Conservation (phyloP, 306 rosid species). For the Glycine soja region DNA sequence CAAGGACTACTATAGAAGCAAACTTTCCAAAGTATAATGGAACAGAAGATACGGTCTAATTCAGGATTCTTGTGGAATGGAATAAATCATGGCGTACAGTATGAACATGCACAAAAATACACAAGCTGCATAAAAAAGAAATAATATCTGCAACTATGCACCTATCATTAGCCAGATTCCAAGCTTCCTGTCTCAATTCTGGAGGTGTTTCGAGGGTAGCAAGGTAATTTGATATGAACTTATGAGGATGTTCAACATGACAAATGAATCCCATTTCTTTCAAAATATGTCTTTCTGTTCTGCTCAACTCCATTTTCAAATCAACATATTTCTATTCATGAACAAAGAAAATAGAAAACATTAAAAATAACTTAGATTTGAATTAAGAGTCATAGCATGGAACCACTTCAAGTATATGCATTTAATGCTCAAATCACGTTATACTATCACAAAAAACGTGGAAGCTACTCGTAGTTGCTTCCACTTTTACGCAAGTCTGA, state of each 20-base stretch:
- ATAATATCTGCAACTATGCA: constrained; percentile 36
- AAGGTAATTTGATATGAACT: constrained; percentile 93
- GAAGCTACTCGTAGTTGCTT: neutral
- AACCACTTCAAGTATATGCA: too few relatives aligned
- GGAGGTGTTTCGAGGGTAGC: constrained; percentile 85
- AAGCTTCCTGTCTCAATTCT: constrained; percentile 94
- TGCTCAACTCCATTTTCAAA: constrained; percentile 85
- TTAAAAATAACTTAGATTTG: neutral
- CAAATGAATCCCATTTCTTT: constrained; percentile 99
- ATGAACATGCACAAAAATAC: neutral
- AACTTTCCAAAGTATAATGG: neutral
- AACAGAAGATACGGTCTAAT: constrained; percentile 17
- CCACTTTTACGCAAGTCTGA: neutral
- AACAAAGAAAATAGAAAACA: constrained; percentile 18
- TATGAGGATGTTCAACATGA: constrained; percentile 99
- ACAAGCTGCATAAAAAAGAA: neutral
- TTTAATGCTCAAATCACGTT: neutral
- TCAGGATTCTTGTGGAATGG: constrained; percentile 25
- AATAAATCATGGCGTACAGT: neutral
- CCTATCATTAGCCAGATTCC: constrained; percentile 99
- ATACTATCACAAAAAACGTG: neutral
- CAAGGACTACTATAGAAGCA: constrained; percentile 17
- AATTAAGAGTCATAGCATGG: neutral
- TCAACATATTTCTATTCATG: constrained; percentile 77
- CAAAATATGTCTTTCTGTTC: constrained; percentile 95